Conservation (phyloP, 768 basidiomycete species). For the Mycena venus region DNA sequence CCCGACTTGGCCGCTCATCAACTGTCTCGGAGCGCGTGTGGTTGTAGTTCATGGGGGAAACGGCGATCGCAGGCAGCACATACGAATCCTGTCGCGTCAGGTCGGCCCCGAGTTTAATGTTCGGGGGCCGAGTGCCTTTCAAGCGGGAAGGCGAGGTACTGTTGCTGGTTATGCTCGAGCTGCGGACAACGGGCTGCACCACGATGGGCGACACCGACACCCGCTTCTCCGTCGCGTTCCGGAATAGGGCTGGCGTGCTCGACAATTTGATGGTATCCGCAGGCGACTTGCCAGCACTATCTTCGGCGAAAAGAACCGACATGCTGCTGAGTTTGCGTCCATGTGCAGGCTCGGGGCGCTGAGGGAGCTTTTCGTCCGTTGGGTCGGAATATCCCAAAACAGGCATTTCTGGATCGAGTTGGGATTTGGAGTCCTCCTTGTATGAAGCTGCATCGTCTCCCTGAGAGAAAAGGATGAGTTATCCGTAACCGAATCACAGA, state of each 20-base stretch:
- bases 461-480: neutral
- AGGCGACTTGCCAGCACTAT: neutral
- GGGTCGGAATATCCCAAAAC: neutral
- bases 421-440: constrained; percentile 5
- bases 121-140: neutral
- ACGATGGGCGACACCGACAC: neutral
- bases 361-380: neutral
- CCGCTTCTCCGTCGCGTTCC: neutral
- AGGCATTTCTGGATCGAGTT: constrained; percentile 19
- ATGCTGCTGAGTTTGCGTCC: constrained; percentile 14
- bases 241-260: constrained; percentile 19
- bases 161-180: neutral
- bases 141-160: neutral
- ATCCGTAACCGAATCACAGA: neutral
- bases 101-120: neutral
- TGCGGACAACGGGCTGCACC: constrained; percentile 12
- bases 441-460: neutral
- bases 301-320: constrained; percentile 11
- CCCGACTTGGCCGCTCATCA: constrained; percentile 1
- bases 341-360: neutral
- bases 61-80: neutral
- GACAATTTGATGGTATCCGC: constrained; percentile 29
- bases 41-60: neutral
- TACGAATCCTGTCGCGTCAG: neutral
- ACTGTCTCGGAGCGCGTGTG: constrained; percentile 7